Conservation (phyloP, 257 asterid genomes). For the Primulina eburnea region DNA sequence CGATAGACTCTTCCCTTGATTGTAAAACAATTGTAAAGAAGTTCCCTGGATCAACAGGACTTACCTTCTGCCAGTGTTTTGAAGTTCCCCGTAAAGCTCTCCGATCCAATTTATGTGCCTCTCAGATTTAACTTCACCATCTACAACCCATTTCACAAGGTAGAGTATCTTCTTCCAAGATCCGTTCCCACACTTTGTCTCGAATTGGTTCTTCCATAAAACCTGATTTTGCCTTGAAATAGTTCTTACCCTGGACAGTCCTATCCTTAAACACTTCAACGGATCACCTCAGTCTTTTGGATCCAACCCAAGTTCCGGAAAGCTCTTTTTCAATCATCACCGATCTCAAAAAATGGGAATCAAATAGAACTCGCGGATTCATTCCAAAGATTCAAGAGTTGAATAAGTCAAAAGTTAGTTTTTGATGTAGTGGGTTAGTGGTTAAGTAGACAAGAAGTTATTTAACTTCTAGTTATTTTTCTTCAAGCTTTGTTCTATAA, state of each 20-base stretch:
- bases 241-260: neutral
- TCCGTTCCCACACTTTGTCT: constrained; percentile 9
- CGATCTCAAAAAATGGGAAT: constrained; percentile 22
- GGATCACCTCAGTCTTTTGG: constrained; percentile 23
- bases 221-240: constrained; percentile 36
- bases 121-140: constrained; percentile 16
- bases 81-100: constrained; percentile 37
- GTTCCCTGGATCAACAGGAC: constrained; percentile 45
- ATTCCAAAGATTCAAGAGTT: too few relatives aligned
- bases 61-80: constrained; percentile 44
- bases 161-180: constrained; percentile 44
- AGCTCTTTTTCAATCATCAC: constrained; percentile 4
- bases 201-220: constrained; percentile 28
- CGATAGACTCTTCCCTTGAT: too few relatives aligned
- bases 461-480: too few relatives aligned
- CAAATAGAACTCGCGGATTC: too few relatives aligned
- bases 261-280: neutral
- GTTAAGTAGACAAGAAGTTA: too few relatives aligned
- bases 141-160: constrained; percentile 43
- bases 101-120: constrained; percentile 42
- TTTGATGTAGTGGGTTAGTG: too few relatives aligned
- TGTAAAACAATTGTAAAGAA: constrained; percentile 26
- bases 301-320: constrained; percentile 29
- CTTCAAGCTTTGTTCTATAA: too few relatives aligned
- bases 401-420: too few relatives aligned